Percentiles rank a stretch among this genome's conserved stretches.
Evolutionary conservation across 73 alveolate species (phyloP).

Genomic region (Symbiodinium natans): DNA sequence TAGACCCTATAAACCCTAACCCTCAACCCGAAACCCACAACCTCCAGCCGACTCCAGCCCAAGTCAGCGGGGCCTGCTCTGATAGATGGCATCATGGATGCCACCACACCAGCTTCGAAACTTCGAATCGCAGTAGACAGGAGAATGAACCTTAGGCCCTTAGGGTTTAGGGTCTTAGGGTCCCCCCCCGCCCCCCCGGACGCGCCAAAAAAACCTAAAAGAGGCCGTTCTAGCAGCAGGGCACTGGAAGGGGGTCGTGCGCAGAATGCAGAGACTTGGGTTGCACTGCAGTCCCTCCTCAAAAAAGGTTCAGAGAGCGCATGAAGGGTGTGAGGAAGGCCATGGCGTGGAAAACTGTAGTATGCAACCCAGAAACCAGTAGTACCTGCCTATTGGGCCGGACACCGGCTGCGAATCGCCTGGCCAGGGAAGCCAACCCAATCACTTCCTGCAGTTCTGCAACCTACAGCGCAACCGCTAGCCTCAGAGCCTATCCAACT

Average conservation of each 20-base stretch:
- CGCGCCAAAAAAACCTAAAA: no score
- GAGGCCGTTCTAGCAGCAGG: no score
- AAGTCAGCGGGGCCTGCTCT: constrained; percentile 52
- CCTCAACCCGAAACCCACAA: no score
- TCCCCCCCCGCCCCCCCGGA: no score
- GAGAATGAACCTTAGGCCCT: constrained; percentile 10
- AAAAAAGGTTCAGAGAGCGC: no score
- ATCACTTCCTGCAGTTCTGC: no score
- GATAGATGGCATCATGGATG: constrained; percentile 85
- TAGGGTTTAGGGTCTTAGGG: background rate
- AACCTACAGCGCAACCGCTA: no score
- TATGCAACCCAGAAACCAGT: background rate
- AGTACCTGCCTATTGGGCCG: background rate
- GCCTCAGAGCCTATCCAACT: background rate
- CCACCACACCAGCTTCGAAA: constrained; percentile 86
- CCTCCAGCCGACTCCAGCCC: no score
- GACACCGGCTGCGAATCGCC: background rate
- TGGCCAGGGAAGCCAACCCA: background rate
- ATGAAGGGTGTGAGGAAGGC: no score
- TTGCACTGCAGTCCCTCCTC: background rate
- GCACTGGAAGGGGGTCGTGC: no score
- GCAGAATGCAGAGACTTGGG: background rate
- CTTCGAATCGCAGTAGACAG: constrained; percentile 61
- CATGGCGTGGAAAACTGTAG: no score
- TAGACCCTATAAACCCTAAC: no score